phyloP scores from a whole-genome alignment of 495 filamentous ascomycete genomes.

The Penicillium mononematosum region DNA sequence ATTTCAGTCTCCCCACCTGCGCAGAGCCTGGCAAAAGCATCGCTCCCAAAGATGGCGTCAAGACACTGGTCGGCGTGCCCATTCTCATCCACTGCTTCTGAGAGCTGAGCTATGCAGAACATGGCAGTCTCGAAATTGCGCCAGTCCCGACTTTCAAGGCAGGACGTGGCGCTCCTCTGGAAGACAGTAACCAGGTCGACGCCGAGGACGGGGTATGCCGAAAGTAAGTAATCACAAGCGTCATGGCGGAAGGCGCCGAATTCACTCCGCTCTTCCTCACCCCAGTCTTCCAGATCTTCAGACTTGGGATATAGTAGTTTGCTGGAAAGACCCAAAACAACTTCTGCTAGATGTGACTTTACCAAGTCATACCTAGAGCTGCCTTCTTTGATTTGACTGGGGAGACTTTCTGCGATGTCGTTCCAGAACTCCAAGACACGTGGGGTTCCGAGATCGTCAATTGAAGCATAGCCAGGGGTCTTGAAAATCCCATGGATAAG shows the following conservation, averaged over 20 bases:
- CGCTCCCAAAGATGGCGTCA: conserved; percentile 68
- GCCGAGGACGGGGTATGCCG: conserved; percentile 70
- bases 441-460: conserved; percentile 74
- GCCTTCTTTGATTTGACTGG: conserved; percentile 32
- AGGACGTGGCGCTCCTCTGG: conserved; percentile 58
- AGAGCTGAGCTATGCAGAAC: conserved; percentile 73
- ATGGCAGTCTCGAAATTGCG: conserved; percentile 74
- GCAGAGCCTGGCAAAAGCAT: conserved; percentile 52
- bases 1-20: conserved; percentile 48
- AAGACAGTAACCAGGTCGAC: conserved; percentile 67
- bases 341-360: conserved; percentile 38
- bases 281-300: conserved; percentile 55
- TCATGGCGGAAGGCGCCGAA: conserved; percentile 81
- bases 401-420: conserved; percentile 42
- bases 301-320: conserved; percentile 39
- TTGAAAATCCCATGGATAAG: conserved; percentile 63
- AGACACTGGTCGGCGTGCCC: conserved; percentile 64
- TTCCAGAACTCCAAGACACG: conserved; percentile 85
- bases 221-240: conserved; percentile 74
- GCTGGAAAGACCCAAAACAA: conserved; percentile 39
- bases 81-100: conserved; percentile 72
- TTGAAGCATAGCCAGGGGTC: conserved; percentile 68
- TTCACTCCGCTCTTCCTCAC: conserved; percentile 64
- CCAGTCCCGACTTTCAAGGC: conserved; percentile 64
- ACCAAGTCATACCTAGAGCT: conserved; percentile 27